Base-by-base conservation (phyloP, 2,329 filamentous ascomycete genomes). In the Sordariomycetes sp. region DNA sequence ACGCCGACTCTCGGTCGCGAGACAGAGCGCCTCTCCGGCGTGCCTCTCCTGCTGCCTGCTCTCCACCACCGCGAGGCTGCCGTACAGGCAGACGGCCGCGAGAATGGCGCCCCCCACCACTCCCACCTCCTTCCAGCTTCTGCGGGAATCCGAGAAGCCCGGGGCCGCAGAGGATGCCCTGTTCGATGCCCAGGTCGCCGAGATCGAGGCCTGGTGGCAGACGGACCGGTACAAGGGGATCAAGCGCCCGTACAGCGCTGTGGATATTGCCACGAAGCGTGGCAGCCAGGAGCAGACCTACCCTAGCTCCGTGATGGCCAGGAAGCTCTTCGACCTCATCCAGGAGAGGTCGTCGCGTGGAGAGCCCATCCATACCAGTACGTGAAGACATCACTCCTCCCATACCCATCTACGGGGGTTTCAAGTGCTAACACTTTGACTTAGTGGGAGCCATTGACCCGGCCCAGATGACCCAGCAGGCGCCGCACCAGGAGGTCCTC, bases 401-500 rank as follows among this genome's bases (percentile, higher is more conserved):
- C 7, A 11, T 14, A 11, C 2, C 20, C 20, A 4, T n/a, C 20
- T 24, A 24, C 20, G 8, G 8, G 3, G 22, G 18, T 3, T 11
- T 43, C 16, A 40, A 25, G 28, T 4, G 37, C 62, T 65, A 58
- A 66, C 62, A 58, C 20, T 6, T 6, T 57, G 35, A 0, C 46
- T 53, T 61, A 93, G 89, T 99, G 88, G 94, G 94, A 65, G 94
- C 92, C 60, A 95, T 99, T 73, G 94, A 99, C 69, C 94, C 94
- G n/a, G 86, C 97, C 12, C 94, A 99, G 75, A 97, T 99, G 94
- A 96, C 94, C 54, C 94, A 99, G 72, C 94, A 97, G 76, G 94
- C 94, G 18, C 83, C 89, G 6, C 89, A 97, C 74, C 94, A 97
- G 70, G 93, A 99, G 71, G 89, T 97, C 20, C 81, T 99, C 53